Evolutionary conservation across 2,329 filamentous ascomycete genomes (phyloP).

Genomic region (Hypocreales sp.): DNA sequence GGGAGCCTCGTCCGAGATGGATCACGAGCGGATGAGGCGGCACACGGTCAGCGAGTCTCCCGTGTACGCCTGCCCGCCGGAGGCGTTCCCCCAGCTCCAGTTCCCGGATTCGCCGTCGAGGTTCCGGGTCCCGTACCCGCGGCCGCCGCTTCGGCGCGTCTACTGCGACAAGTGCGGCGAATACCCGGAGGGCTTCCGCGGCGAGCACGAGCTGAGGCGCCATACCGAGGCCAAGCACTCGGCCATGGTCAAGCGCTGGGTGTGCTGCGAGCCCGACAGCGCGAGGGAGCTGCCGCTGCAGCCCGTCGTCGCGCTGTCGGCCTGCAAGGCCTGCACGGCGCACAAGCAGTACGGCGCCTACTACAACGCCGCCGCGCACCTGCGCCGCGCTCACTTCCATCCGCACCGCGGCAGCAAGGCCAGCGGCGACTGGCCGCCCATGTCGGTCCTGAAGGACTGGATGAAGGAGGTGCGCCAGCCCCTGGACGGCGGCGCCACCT

Average conservation of each 20-base stretch:
- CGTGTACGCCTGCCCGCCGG: slow-evolving; percentile 20
- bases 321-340: slow-evolving; percentile 40
- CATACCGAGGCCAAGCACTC: slow-evolving; percentile 47
- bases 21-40: slow-evolving; percentile 14
- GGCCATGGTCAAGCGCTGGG: slow-evolving; percentile 37
- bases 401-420: slow-evolving; percentile 39
- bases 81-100: slow-evolving; percentile 23
- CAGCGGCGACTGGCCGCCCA: slow-evolving; percentile 42
- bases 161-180: slow-evolving; percentile 67
- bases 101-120: slow-evolving; percentile 24
- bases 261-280: slow-evolving; percentile 35
- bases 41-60: slow-evolving; percentile 33
- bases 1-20: slow-evolving; percentile 2
- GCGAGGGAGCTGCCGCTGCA: slow-evolving; percentile 21
- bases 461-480: slow-evolving; percentile 43
- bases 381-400: slow-evolving; percentile 41
- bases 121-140: slow-evolving; percentile 28
- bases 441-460: slow-evolving; percentile 42
- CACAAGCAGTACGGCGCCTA: slow-evolving; percentile 43
- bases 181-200: slow-evolving; percentile 74
- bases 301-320: slow-evolving; percentile 34
- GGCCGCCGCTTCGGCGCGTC: slow-evolving; percentile 51
- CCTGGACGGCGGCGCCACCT: slow-evolving; percentile 27
- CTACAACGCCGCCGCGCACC: slow-evolving; percentile 43
- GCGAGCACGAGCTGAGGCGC: slow-evolving; percentile 69